Percentiles rank a stretch among this genome's conserved stretches.
Conservation (phyloP, 495 filamentous ascomycete species). For the Glutinoglossum americanum region DNA sequence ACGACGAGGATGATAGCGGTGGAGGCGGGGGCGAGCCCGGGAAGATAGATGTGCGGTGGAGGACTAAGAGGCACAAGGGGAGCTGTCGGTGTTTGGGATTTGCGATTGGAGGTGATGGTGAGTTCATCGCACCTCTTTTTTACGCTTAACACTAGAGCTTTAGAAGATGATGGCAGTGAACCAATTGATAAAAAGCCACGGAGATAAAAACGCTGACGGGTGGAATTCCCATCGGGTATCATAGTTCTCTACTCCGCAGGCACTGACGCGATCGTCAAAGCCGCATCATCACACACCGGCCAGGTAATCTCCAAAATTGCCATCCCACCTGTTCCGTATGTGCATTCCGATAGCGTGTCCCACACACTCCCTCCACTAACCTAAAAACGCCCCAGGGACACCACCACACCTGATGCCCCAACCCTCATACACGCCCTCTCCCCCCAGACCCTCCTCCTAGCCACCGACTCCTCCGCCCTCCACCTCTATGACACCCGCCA, state of each 20-base stretch:
- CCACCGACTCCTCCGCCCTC: constrained; percentile 70
- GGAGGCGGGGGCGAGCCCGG: constrained; percentile 38
- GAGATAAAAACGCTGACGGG: not conserved
- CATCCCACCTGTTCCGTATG: constrained; percentile 22
- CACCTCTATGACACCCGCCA: constrained; percentile 77
- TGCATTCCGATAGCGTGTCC: not conserved
- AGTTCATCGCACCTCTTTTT: constrained; percentile 6
- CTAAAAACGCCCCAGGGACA: constrained; percentile 12
- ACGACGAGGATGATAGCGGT: constrained; percentile 23
- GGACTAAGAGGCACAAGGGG: constrained; percentile 74
- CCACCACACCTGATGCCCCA: constrained; percentile 34
- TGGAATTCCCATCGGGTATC: constrained; percentile 1
- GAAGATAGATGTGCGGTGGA: constrained; percentile 66
- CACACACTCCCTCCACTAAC: not conserved
- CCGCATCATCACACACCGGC: constrained; percentile 59
- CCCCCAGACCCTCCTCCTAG: constrained; percentile 72
- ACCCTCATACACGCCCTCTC: constrained; percentile 61
- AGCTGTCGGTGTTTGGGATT: constrained; percentile 68
- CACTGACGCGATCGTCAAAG: constrained; percentile 76
- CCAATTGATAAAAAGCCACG: not conserved
- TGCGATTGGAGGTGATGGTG: constrained; percentile 45
- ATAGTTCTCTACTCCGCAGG: constrained; percentile 66
- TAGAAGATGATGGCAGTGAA: too few species aligned
- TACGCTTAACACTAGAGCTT: too few species aligned
- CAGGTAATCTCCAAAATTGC: constrained; percentile 55